Evolutionary conservation across 2,329 filamentous ascomycete species (phyloP).

Genomic region (Colletotrichum viniferum): DNA sequence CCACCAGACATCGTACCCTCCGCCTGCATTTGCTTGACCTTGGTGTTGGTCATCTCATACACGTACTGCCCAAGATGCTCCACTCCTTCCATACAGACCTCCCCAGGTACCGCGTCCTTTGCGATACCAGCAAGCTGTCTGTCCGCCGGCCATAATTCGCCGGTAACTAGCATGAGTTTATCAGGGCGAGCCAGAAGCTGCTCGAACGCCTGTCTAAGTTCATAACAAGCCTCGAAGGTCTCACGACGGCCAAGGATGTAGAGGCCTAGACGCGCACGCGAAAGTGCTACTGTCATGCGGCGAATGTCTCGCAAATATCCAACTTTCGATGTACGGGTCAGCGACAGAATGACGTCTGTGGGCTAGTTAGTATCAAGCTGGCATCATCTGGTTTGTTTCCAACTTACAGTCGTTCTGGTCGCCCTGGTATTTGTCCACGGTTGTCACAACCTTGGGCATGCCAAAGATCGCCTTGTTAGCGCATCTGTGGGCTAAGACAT

Average conservation of each 20-base stretch:
- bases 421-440: slow-evolving; percentile 98
- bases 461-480: slow-evolving; percentile 85
- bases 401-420: slow-evolving; percentile 97
- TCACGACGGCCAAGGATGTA: slow-evolving; percentile 89
- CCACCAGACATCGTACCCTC: slow-evolving; percentile 30
- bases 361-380: slow-evolving; percentile 24
- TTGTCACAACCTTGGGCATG: slow-evolving; percentile 86
- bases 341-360: slow-evolving; percentile 87
- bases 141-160: slow-evolving; percentile 81
- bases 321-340: slow-evolving; percentile 85
- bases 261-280: slow-evolving; percentile 86
- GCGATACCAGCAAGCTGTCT: slow-evolving; percentile 52
- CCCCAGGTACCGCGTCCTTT: slow-evolving; percentile 55
- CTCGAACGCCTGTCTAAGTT: slow-evolving; percentile 86
- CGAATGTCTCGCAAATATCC: slow-evolving; percentile 94
- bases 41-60: slow-evolving; percentile 86
- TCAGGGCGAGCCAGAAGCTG: slow-evolving; percentile 77
- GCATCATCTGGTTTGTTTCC: not conserved
- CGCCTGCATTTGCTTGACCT: slow-evolving; percentile 52
- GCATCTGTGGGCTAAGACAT: slow-evolving; percentile 85
- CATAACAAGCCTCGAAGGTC: slow-evolving; percentile 87
- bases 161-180: slow-evolving; percentile 80
- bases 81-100: slow-evolving; percentile 82
- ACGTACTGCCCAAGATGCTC: slow-evolving; percentile 97
- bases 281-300: slow-evolving; percentile 91